These are phyloP conservation scores for Sporothrix mexicana DNA, from an alignment of 2,329 filamentous ascomycete genomes.

Conservation along the genomic window DNA sequence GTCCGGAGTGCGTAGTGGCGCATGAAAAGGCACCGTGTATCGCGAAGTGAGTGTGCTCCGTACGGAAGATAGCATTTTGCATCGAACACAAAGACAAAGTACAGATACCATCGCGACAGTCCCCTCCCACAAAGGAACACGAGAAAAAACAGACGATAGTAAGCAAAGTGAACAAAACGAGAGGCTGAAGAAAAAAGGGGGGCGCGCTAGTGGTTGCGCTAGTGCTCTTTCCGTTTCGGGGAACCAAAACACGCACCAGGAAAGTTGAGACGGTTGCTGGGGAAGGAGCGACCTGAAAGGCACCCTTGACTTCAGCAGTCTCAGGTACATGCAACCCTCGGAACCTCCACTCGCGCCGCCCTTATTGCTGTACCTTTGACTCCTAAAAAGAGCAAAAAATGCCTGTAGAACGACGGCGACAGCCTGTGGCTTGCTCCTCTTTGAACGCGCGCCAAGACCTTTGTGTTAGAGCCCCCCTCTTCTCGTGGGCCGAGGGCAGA, in stretches of 20 bases:
- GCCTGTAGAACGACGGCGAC: neutral
- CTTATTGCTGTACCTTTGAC: neutral
- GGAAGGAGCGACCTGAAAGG: constrained; percentile 5
- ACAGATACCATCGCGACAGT: neutral
- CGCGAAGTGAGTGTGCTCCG: neutral
- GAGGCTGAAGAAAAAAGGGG: constrained; percentile 11
- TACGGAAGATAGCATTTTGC: too few relatives aligned
- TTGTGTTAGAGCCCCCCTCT: neutral
- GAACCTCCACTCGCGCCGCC: neutral
- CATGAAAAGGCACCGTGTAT: constrained; percentile 11
- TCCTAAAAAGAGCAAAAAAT: neutral
- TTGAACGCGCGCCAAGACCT: constrained; percentile 13
- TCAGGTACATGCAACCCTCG: constrained; percentile 6
- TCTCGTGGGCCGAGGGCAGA: neutral
- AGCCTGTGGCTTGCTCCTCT: constrained; percentile 9
- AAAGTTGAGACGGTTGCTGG: constrained; percentile 21
- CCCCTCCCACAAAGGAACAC: neutral
- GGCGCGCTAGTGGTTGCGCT: neutral
- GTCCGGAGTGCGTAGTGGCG: neutral
- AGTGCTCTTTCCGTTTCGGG: constrained; percentile 1
- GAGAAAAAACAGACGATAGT: constrained; percentile 6
- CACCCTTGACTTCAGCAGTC: neutral
- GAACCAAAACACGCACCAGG: neutral
- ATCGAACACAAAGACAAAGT: too few relatives aligned
- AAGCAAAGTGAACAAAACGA: neutral